Evolutionary conservation across 352 stramenopile genomes (phyloP).

Genomic region (Plasmopara muralis): DNA sequence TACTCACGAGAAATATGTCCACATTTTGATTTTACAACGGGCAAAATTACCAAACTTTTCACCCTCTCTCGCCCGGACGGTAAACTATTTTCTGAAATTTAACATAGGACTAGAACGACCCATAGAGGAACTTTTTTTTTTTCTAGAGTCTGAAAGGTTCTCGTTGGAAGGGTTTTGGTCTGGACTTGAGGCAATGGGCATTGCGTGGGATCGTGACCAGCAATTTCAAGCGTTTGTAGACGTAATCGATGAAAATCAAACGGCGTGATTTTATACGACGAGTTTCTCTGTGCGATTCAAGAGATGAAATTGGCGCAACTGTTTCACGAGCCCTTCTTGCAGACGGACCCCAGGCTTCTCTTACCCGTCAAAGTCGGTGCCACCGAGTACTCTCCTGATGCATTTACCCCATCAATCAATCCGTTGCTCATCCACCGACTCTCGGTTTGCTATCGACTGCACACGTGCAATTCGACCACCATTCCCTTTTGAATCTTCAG

Average conservation of each 20-base stretch:
- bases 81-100: slow-evolving; percentile 11
- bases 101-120: background rate
- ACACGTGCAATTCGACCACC: slow-evolving; percentile 81
- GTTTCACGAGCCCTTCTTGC: slow-evolving; percentile 55
- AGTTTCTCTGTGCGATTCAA: slow-evolving; percentile 79
- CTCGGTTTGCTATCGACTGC: slow-evolving; percentile 72
- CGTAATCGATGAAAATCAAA: slow-evolving; percentile 70
- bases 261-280: slow-evolving; percentile 69
- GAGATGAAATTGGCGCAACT: slow-evolving; percentile 84
- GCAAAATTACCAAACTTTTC: slow-evolving; percentile 41
- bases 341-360: slow-evolving; percentile 13
- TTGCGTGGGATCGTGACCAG: slow-evolving; percentile 47
- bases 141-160: slow-evolving; percentile 44
- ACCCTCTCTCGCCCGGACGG: slow-evolving; percentile 48
- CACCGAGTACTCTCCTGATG: slow-evolving; percentile 68
- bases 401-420: slow-evolving; percentile 57
- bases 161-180: slow-evolving; percentile 58
- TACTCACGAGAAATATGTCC: slow-evolving; percentile 18
- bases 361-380: slow-evolving; percentile 33
- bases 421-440: slow-evolving; percentile 52
- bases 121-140: background rate
- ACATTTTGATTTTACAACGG: slow-evolving; percentile 26
- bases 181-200: slow-evolving; percentile 67
- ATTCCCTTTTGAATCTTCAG: slow-evolving; percentile 66
- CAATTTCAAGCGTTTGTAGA: slow-evolving; percentile 64